phyloP scores from a whole-genome alignment of 2,329 filamentous ascomycete species.

The Cordyceps cicadae region DNA sequence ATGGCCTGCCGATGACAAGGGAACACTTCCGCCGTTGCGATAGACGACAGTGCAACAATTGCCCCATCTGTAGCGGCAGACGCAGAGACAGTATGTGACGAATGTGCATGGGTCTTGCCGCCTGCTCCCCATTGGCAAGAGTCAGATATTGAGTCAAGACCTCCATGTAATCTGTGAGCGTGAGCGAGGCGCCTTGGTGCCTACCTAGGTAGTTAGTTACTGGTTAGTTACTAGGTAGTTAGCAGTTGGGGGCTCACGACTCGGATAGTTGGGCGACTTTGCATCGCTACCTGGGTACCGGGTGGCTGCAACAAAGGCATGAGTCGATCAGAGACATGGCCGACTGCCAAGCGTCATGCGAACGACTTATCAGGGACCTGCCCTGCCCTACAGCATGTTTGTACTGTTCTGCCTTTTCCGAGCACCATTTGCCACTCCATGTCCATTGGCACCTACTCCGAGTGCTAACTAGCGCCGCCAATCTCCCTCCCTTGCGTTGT shows the following conservation, averaged over 20 bases:
- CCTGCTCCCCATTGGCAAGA: not conserved
- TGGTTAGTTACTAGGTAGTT: too few relatives aligned
- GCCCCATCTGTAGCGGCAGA: not conserved
- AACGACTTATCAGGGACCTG: not conserved
- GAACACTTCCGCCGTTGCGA: not conserved
- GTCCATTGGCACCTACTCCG: not conserved
- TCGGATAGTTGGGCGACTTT: not conserved
- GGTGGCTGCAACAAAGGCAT: not conserved
- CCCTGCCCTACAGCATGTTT: too few relatives aligned
- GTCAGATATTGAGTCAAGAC: not conserved
- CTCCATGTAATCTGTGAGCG: not conserved
- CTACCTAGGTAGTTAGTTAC: too few relatives aligned
- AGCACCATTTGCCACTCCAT: not conserved
- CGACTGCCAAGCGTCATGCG: slow-evolving; percentile 6
- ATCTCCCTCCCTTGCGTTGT: slow-evolving; percentile 8
- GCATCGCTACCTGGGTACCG: not conserved
- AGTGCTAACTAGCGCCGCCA: slow-evolving; percentile 5
- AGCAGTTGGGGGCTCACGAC: too few relatives aligned
- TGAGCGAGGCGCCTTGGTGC: not conserved
- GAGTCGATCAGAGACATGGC: slow-evolving; percentile 15
- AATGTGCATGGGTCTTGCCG: not conserved
- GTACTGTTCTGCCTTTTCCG: not conserved
- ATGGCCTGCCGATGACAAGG: not conserved
- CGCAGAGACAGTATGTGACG: not conserved
- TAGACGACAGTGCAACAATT: not conserved